phyloP scores from a whole-genome alignment of 2,329 filamentous ascomycete genomes.

The Fusarium stilboides region DNA sequence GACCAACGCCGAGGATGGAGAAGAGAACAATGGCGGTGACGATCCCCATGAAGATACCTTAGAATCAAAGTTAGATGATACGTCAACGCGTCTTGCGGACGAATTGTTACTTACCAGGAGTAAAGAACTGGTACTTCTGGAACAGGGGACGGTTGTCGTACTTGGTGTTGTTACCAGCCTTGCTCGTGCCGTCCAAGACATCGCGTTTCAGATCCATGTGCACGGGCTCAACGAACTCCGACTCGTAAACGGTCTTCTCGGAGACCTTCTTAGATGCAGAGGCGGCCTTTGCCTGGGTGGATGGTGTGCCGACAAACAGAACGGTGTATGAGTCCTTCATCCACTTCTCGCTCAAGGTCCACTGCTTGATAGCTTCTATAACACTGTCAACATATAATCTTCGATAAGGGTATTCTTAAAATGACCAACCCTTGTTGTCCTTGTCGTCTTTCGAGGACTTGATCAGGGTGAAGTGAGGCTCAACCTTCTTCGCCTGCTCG shows the following conservation, averaged over 20 bases:
- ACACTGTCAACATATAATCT: constrained; percentile 13
- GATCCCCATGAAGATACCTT: constrained; percentile 91
- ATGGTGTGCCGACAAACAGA: constrained; percentile 78
- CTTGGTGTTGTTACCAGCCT: constrained; percentile 58
- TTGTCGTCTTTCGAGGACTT: constrained; percentile 59
- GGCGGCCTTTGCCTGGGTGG: constrained; percentile 18
- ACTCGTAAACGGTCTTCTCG: constrained; percentile 71
- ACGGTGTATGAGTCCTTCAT: constrained; percentile 75
- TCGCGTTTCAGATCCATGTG: constrained; percentile 83
- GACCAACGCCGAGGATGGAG: constrained; percentile 82
- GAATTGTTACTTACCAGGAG: constrained; percentile 73
- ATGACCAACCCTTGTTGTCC: constrained; percentile 63
- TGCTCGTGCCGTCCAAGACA: constrained; percentile 51
- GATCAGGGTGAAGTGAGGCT: constrained; percentile 60
- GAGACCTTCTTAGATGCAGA: constrained; percentile 21
- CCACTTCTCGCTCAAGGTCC: constrained; percentile 28
- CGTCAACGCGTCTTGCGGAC: background rate
- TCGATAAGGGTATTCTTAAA: background rate
- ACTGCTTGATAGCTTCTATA: constrained; percentile 26
- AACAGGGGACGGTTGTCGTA: constrained; percentile 74
- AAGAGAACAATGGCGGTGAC: constrained; percentile 79
- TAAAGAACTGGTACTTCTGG: constrained; percentile 95
- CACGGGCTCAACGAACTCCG: constrained; percentile 72
- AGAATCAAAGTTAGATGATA: constrained; percentile 16
- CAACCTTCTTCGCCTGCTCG: constrained; percentile 55